Percentiles rank a stretch among this genome's conserved stretches.
Evolutionary conservation across 192 early-diverging fungal genomes (phyloP).

Genomic region (Gryganskiella cystojenkinii): DNA sequence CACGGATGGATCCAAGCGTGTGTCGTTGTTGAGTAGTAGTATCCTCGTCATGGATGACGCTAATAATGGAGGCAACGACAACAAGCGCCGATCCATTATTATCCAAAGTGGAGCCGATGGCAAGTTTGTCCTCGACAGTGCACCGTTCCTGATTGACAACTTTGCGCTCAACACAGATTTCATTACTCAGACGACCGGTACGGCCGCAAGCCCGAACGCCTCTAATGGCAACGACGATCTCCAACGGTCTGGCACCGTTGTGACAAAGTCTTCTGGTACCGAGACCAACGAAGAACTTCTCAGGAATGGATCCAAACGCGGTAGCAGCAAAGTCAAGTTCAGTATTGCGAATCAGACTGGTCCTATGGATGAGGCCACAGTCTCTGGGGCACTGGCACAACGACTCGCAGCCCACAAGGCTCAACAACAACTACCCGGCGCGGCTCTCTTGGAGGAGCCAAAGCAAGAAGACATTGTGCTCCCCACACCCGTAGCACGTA

Average conservation of each 20-base stretch:
- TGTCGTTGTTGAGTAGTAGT: constrained; percentile 18
- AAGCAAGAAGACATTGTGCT: constrained; percentile 19
- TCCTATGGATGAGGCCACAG: constrained; percentile 22
- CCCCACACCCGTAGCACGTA: constrained; percentile 37
- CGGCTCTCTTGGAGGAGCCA: background rate
- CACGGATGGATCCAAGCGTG: constrained; percentile 2
- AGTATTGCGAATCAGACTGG: background rate
- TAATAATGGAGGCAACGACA: background rate
- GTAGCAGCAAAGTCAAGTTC: constrained; percentile 42
- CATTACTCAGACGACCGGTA: background rate
- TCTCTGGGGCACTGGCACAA: constrained; percentile 32
- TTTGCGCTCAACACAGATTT: constrained; percentile 32
- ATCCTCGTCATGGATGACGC: background rate
- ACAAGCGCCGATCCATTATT: constrained; percentile 16
- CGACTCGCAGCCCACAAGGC: constrained; percentile 42
- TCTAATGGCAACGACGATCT: background rate
- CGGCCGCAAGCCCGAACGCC: background rate
- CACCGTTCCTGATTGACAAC: constrained; percentile 11
- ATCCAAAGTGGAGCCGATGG: constrained; percentile 10
- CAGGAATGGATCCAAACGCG: constrained; percentile 16
- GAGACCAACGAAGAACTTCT: background rate
- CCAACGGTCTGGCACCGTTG: constrained; percentile 1
- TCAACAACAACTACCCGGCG: constrained; percentile 6
- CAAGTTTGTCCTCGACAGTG: constrained; percentile 5
- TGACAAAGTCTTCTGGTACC: too few species aligned